These are phyloP conservation scores for Hemisphaericaspora xylanilytica DNA, from an alignment of 1,139 yeast genomes.

Conservation along the genomic window DNA sequence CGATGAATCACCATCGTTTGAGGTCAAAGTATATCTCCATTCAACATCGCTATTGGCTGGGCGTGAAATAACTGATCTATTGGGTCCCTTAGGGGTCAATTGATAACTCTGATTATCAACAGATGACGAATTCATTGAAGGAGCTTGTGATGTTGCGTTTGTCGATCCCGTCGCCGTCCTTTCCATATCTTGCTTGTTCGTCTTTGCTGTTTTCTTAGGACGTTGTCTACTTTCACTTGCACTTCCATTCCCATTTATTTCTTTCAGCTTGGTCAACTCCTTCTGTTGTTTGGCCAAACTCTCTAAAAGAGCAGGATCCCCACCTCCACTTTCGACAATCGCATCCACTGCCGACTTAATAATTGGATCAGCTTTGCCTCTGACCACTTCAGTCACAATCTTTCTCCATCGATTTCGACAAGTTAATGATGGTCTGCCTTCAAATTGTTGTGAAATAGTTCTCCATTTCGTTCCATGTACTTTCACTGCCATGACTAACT, in stretches of 20 bases:
- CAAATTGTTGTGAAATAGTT: slow-evolving; percentile 67
- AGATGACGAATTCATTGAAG: not conserved
- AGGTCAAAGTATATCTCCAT: slow-evolving; percentile 34
- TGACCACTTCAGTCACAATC: slow-evolving; percentile 70
- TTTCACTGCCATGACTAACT: slow-evolving; percentile 63
- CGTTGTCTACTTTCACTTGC: not conserved
- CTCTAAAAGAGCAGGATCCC: slow-evolving; percentile 15
- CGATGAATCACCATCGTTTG: slow-evolving; percentile 13
- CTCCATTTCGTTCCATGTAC: slow-evolving; percentile 90
- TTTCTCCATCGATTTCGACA: slow-evolving; percentile 93
- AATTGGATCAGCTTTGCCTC: slow-evolving; percentile 50
- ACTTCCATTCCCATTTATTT: slow-evolving; percentile 2
- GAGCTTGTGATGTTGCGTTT: not conserved
- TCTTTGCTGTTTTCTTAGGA: slow-evolving; percentile 4
- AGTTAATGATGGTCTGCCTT: slow-evolving; percentile 82
- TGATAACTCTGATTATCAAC: not conserved
- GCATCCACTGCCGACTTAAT: slow-evolving; percentile 37
- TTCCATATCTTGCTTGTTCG: not conserved
- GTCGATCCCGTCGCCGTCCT: not conserved
- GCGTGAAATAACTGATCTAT: slow-evolving; percentile 8
- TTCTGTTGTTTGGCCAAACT: slow-evolving; percentile 15
- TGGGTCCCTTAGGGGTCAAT: slow-evolving; percentile 1
- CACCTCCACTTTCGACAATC: slow-evolving; percentile 26
- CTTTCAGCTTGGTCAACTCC: slow-evolving; percentile 10
- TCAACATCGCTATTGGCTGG: slow-evolving; percentile 21